Conservation (phyloP, 2,329 filamentous ascomycete species). For the Ceratocystis harringtonii region DNA sequence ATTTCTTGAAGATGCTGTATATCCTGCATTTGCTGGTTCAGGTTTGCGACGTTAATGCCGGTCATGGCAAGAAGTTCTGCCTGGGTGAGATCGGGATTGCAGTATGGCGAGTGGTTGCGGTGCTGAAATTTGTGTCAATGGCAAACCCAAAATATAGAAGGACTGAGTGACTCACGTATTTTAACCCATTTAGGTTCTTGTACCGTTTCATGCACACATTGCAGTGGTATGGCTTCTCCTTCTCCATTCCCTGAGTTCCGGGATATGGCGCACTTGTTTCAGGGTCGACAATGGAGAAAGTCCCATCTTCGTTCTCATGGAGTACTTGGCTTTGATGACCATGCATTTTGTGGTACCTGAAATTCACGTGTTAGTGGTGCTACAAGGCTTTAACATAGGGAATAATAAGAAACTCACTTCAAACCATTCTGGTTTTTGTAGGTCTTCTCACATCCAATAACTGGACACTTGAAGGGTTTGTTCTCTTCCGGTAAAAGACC, state of each 20-base stretch:
- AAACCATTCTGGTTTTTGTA: conserved; percentile 99
- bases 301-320: conserved; percentile 91
- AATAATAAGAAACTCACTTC: conserved; percentile 48
- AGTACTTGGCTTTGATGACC: conserved; percentile 94
- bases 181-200: conserved; percentile 96
- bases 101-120: conserved; percentile 19
- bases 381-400: neutral
- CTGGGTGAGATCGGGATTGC: conserved; percentile 18
- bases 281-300: conserved; percentile 95
- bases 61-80: conserved; percentile 17
- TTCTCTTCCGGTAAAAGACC: conserved; percentile 70
- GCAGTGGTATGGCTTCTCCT: conserved; percentile 97
- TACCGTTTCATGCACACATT: conserved; percentile 96
- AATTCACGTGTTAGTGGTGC: neutral
- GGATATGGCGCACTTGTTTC: conserved; percentile 89
- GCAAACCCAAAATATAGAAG: neutral
- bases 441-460: conserved; percentile 96
- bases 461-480: conserved; percentile 94
- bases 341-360: conserved; percentile 59
- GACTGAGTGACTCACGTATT: conserved; percentile 51
- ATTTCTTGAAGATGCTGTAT: conserved; percentile 14
- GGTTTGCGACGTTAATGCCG: conserved; percentile 13
- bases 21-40: conserved; percentile 13
- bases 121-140: conserved; percentile 14
- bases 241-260: conserved; percentile 97